Percentiles rank a stretch among this genome's conserved stretches.
These are phyloP conservation scores for Verbascum thapsus DNA, from an alignment of 257 asterid genomes.

Conservation along the genomic window DNA sequence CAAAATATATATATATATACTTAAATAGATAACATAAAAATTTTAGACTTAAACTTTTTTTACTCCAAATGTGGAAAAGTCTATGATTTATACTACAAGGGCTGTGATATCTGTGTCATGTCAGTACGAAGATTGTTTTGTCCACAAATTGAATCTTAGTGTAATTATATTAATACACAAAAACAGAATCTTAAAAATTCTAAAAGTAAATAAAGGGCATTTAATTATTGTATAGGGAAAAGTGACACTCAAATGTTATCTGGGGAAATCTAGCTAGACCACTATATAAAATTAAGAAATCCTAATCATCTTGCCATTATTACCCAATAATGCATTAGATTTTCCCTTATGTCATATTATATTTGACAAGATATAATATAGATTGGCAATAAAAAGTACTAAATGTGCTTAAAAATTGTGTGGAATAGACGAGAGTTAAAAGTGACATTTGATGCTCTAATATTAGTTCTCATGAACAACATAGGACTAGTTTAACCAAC, in stretches of 20 bases:
- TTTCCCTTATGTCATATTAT: conserved; percentile 29
- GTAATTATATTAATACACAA: conserved; percentile 31
- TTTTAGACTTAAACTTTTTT: background rate
- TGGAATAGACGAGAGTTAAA: too few species aligned
- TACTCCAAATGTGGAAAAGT: conserved; percentile 24
- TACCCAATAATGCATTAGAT: conserved; percentile 32
- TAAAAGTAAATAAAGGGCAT: conserved; percentile 34
- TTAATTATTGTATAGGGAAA: conserved; percentile 44
- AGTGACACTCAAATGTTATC: conserved; percentile 37
- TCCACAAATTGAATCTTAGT: conserved; percentile 37
- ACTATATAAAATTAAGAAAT: conserved; percentile 16
- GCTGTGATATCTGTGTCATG: conserved; percentile 43
- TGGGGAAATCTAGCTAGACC: conserved; percentile 25
- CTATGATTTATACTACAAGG: conserved; percentile 25
- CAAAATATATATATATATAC: too few species aligned
- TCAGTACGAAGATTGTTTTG: conserved; percentile 48
- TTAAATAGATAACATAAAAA: too few species aligned
- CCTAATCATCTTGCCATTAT: conserved; percentile 62
- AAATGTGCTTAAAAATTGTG: background rate
- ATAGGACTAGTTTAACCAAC: too few species aligned
- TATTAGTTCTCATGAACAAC: too few species aligned
- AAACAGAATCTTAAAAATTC: conserved; percentile 15
- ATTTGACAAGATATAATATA: conserved; percentile 25
- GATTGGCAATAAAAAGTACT: background rate
- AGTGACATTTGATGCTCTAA: too few species aligned